Evolutionary conservation across 139 green algal species (phyloP).

Genomic region (Pleodorina starrii): DNA sequence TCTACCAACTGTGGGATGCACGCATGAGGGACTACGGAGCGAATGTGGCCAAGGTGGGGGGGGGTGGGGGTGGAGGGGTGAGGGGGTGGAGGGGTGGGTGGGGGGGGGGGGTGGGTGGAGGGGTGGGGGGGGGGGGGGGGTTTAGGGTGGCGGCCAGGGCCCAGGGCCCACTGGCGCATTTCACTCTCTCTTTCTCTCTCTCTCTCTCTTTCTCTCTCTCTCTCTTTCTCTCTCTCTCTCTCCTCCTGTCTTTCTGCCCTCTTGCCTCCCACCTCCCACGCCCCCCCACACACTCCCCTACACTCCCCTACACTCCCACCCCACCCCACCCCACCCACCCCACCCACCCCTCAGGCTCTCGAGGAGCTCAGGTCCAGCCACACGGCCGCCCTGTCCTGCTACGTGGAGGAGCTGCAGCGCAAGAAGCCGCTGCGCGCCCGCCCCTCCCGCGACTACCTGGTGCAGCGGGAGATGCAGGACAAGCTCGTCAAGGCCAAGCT

Average conservation of each 20-base stretch:
- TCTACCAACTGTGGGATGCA: slow-evolving; percentile 46
- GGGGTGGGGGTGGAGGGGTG: no score
- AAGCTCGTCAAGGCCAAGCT: slow-evolving; percentile 57
- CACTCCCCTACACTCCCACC: no score
- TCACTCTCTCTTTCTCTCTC: no score
- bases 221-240: no score
- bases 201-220: no score
- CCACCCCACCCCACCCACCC: no score
- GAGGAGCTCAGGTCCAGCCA: slow-evolving; percentile 20
- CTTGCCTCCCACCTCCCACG: no score
- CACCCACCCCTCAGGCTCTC: neutral
- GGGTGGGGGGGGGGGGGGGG: neutral
- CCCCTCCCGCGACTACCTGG: slow-evolving; percentile 57
- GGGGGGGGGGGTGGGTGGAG: neutral
- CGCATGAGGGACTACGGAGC: slow-evolving; percentile 37
- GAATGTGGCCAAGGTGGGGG: neutral
- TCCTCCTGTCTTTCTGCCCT: no score
- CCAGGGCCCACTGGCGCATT: no score
- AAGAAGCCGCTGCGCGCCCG: slow-evolving; percentile 41
- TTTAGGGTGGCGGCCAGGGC: neutral
- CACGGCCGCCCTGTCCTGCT: slow-evolving; percentile 12
- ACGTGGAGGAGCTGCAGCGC: slow-evolving; percentile 51
- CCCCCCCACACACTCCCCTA: no score
- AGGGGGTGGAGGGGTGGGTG: neutral
- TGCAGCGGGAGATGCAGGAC: slow-evolving; percentile 51